These are phyloP conservation scores for Phyllosticta capitalensis DNA, from an alignment of 2,329 filamentous ascomycete species.

Conservation along the genomic window DNA sequence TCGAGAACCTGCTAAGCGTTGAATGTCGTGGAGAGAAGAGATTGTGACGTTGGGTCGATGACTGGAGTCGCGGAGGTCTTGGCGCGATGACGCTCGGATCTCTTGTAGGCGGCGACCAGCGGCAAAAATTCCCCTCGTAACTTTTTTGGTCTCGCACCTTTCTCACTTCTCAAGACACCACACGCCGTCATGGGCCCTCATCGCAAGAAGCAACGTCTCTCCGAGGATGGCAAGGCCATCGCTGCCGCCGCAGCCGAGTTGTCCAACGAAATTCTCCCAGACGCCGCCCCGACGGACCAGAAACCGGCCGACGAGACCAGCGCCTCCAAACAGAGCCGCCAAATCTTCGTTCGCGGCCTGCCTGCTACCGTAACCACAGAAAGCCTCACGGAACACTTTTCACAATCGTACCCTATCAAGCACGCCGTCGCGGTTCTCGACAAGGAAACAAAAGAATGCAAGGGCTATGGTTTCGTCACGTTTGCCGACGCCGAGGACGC, in stretches of 20 bases:
- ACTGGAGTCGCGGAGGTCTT: too few species aligned
- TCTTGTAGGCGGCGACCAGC: not conserved
- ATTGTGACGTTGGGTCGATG: too few species aligned
- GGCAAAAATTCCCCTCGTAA: slow-evolving; percentile 1
- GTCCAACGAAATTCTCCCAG: slow-evolving; percentile 11
- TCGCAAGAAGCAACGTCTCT: slow-evolving; percentile 33
- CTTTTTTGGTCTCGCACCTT: slow-evolving; percentile 3
- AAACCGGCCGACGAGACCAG: slow-evolving; percentile 11
- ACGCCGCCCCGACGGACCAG: slow-evolving; percentile 7
- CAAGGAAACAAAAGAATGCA: slow-evolving; percentile 72
- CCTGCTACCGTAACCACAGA: slow-evolving; percentile 72
- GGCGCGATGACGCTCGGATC: not conserved
- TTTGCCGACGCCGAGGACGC: slow-evolving; percentile 93
- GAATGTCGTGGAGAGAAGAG: too few species aligned
- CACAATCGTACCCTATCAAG: slow-evolving; percentile 87
- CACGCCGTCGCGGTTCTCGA: slow-evolving; percentile 91
- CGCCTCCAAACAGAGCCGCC: slow-evolving; percentile 22
- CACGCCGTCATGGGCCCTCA: slow-evolving; percentile 26
- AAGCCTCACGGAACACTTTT: slow-evolving; percentile 78
- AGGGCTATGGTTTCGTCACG: slow-evolving; percentile 93
- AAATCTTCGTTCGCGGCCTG: slow-evolving; percentile 85
- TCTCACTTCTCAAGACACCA: not conserved
- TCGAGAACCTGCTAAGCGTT: not conserved
- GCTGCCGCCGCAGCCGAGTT: slow-evolving; percentile 20
- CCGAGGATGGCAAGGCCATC: slow-evolving; percentile 26